phyloP scores from a whole-genome alignment of 805 yeast genomes.

The Monosporozyma siamensis region DNA sequence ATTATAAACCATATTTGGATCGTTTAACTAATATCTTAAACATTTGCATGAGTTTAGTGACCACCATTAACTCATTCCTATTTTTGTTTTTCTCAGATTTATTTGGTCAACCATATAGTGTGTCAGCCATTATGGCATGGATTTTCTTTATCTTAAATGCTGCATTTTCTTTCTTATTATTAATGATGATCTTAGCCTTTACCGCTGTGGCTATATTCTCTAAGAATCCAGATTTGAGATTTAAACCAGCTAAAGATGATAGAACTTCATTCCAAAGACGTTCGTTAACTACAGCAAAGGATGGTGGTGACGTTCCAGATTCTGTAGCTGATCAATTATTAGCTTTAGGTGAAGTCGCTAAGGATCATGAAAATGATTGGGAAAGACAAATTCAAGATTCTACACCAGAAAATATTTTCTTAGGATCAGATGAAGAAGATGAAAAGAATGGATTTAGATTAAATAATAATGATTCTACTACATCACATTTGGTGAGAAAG shows the following conservation, averaged over 20 bases:
- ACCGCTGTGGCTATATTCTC: constrained; percentile 53
- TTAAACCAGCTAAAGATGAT: constrained; percentile 88
- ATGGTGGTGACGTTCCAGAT: constrained; percentile 18
- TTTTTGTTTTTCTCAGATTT: constrained; percentile 79
- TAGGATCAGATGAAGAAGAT: constrained; percentile 14
- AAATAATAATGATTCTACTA: constrained; percentile 29
- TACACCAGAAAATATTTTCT: constrained; percentile 15
- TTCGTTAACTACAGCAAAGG: constrained; percentile 18
- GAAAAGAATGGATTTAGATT: constrained; percentile 15
- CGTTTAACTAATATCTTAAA: constrained; percentile 69
- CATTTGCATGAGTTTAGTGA: constrained; percentile 62
- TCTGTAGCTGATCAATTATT: constrained; percentile 43
- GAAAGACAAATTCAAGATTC: constrained; percentile 38
- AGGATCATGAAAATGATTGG: constrained; percentile 70
- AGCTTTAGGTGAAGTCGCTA: constrained; percentile 74
- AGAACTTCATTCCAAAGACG: constrained; percentile 76
- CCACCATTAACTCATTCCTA: constrained; percentile 68
- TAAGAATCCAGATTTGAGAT: constrained; percentile 82
- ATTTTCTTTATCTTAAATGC: constrained; percentile 83
- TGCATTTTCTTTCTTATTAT: constrained; percentile 68
- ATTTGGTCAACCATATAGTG: constrained; percentile 74
- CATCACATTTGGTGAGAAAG: constrained; percentile 6
- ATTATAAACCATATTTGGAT: constrained; percentile 67
- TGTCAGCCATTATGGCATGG: constrained; percentile 83
- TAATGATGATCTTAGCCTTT: constrained; percentile 61